Evolutionary conservation across 140 eudicot species (phyloP), one percentile per base, ranked within the genome.

Genomic region (Bidens hawaiensis): DNA sequence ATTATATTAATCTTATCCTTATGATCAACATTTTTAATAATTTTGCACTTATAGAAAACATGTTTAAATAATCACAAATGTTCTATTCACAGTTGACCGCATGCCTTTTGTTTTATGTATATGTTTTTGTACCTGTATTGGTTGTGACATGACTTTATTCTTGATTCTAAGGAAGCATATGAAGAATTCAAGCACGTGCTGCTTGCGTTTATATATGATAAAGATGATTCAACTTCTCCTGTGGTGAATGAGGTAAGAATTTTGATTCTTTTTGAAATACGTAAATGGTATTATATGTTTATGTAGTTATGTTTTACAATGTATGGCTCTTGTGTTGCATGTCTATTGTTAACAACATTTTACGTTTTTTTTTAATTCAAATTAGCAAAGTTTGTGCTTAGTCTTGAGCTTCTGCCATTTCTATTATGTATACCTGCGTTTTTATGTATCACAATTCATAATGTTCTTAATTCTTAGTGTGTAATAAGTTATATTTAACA

Each of bases 181-280:
- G 97, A 88, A 84, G 99, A 94, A 79, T 94, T 94, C 76, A 94
- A 94, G 87, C 99, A 94, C 70, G 80, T 85, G 49, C 79, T 94
- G 66, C 89, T 94, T 26, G 97, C 97, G 45, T 71, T 94, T 56
- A 83, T 94, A 42, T 94, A 78, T 72, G 88, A 85, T 66, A 75
- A 94, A 74, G 82, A 94, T 71, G 99, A 93, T 73, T 76, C 75
- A 82, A 77, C 70, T 12, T 94, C 99, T 65, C 99, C 99, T 28
- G 99, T 94, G 66, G 99, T 77, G 58, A 75, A 73, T 67, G 99
- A 94, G 97, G 99, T 88, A 77, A 28, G 82, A 30, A 27, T 22
- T n/a, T 41, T 41, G 48, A 6, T 41, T 61, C 55, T 41, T 3
- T 9, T 58, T 45, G 59, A 42, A 28, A 43, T 54, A 45, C 4